Evolutionary conservation across 2,329 filamentous ascomycete species (phyloP).

Genomic region (Sclerotinia glacialis): DNA sequence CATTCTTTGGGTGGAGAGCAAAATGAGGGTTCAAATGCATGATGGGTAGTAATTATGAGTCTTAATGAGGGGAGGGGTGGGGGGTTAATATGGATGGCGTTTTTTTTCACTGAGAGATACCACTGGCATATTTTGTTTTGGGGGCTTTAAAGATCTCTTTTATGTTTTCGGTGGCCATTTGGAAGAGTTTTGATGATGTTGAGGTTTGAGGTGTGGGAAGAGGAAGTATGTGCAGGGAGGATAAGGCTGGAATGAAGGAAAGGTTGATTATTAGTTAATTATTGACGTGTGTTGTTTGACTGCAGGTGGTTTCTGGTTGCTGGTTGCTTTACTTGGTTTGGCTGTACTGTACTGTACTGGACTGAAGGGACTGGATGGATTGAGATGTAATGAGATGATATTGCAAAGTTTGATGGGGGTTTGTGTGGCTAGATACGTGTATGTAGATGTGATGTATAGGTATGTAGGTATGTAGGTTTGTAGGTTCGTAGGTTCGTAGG

Average conservation of each 20-base stretch:
- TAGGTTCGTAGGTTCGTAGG: no score
- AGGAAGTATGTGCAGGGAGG: neutral
- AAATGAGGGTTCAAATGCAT: neutral
- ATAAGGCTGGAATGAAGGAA: neutral
- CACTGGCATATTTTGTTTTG: constrained; percentile 14
- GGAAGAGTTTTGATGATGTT: neutral
- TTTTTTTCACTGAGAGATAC: constrained; percentile 13
- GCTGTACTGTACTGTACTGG: no score
- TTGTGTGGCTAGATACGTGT: no score
- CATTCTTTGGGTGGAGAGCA: neutral
- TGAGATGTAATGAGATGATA: no score
- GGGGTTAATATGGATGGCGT: constrained; percentile 9
- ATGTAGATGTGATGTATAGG: neutral
- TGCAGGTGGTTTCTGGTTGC: no score
- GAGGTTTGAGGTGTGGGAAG: neutral
- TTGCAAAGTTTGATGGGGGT: no score
- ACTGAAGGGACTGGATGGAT: no score
- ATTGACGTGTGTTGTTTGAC: no score
- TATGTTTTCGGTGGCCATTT: neutral
- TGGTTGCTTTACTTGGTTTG: no score
- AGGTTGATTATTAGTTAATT: neutral
- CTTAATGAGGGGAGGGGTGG: constrained; percentile 6
- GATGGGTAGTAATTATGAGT: constrained; percentile 10
- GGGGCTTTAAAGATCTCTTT: neutral
- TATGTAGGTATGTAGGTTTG: neutral